These are phyloP conservation scores for Filosporella fistucella DNA, from an alignment of 495 filamentous ascomycete species.

Conservation along the genomic window DNA sequence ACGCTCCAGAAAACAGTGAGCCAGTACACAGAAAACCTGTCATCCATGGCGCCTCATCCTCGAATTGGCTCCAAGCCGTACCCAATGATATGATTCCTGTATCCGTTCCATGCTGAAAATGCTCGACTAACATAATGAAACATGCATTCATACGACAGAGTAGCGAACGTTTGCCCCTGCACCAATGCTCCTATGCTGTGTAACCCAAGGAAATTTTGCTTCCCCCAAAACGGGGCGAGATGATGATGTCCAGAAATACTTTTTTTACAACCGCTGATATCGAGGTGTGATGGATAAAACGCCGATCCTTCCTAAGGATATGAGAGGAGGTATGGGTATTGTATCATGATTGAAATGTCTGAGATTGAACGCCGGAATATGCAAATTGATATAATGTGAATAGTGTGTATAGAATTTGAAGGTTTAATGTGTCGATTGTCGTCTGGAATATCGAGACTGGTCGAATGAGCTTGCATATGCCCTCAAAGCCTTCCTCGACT, in stretches of 20 bases:
- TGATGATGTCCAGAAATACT: conserved; percentile 10
- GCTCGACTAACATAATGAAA: neutral
- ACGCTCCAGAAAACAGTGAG: neutral
- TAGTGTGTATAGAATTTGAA: neutral
- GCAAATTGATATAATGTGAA: conserved; percentile 3
- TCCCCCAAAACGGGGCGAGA: neutral
- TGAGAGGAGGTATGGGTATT: conserved; percentile 22
- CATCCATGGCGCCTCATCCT: neutral
- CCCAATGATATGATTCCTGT: neutral
- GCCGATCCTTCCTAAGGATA: conserved; percentile 16
- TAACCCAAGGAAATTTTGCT: conserved; percentile 1
- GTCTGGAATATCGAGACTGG: conserved; percentile 56
- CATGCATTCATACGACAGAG: neutral
- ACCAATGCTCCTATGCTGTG: conserved; percentile 1
- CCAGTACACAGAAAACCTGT: neutral
- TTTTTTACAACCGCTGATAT: conserved; percentile 13
- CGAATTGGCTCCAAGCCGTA: neutral
- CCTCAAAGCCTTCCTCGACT: conserved; percentile 73
- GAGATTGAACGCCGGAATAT: conserved; percentile 16
- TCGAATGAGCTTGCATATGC: conserved; percentile 88
- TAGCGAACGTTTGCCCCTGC: conserved; percentile 1
- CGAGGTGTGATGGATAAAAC: conserved; percentile 10
- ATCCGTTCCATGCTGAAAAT: neutral
- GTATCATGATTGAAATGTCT: conserved; percentile 17
- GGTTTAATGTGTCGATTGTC: conserved; percentile 35